These are phyloP conservation scores for Petunia axillaris DNA, from an alignment of 257 asterid genomes.

Conservation along the genomic window DNA sequence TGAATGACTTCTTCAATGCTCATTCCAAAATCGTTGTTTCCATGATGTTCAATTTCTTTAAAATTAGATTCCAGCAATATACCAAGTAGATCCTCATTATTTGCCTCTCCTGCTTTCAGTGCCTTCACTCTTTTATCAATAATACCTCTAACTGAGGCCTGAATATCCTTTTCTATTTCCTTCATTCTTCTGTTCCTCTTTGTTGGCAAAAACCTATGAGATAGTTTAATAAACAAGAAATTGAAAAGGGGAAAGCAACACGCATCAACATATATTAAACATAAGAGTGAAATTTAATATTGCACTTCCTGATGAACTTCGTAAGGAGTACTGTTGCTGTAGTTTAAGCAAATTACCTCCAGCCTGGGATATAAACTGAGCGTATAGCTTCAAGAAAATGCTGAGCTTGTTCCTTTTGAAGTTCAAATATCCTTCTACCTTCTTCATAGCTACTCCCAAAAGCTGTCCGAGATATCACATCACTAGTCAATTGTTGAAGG, in stretches of 20 bases:
- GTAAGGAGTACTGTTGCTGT: too few species aligned
- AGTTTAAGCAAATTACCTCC: conserved; percentile 12
- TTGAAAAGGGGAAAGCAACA: too few species aligned
- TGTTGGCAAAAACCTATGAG: conserved; percentile 44
- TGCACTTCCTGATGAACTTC: too few species aligned
- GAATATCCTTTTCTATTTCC: conserved; percentile 15
- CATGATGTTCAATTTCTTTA: too few species aligned
- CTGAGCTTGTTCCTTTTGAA: conserved; percentile 31
- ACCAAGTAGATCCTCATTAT: too few species aligned
- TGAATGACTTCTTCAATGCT: conserved; percentile 28
- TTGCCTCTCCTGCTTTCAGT: too few species aligned
- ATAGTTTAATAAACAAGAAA: too few species aligned
- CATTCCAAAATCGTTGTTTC: too few species aligned
- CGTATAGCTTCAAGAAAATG: background rate
- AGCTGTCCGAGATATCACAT: conserved; percentile 52
- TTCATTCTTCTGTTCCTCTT: conserved; percentile 37
- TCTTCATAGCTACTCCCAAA: conserved; percentile 58
- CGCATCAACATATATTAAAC: too few species aligned
- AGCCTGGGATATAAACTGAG: conserved; percentile 28
- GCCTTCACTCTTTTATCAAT: conserved; percentile 40
- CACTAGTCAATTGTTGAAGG: conserved; percentile 40
- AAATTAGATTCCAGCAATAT: too few species aligned
- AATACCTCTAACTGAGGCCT: conserved; percentile 29
- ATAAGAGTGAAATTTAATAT: too few species aligned
- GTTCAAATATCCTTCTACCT: conserved; percentile 52